phyloP scores from a whole-genome alignment of 495 filamentous ascomycete genomes.

The Xylaria acuta region DNA sequence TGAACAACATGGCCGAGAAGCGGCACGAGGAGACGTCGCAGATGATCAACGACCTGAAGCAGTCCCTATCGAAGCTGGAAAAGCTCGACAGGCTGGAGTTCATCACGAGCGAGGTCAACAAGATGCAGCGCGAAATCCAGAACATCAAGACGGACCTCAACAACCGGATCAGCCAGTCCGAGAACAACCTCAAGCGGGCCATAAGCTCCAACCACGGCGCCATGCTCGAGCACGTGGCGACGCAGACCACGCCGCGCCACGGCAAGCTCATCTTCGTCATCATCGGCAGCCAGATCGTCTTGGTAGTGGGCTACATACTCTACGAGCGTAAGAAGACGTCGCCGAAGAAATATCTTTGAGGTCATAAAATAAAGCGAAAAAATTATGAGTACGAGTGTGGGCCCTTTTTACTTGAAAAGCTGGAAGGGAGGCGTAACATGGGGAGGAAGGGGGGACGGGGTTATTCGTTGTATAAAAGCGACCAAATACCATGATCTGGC shows the following conservation, averaged over 20 bases:
- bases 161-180: conserved; percentile 67
- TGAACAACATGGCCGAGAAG: conserved; percentile 58
- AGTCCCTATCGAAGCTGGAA: conserved; percentile 47
- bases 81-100: conserved; percentile 48
- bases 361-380: not conserved
- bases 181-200: conserved; percentile 73
- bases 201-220: conserved; percentile 74
- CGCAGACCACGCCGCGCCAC: conserved; percentile 67
- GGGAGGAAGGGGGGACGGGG: not conserved
- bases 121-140: conserved; percentile 72
- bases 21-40: conserved; percentile 62
- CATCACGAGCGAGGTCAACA: conserved; percentile 59
- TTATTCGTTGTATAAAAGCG: conserved; percentile 36
- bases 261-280: conserved; percentile 75
- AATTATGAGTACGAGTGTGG: not conserved
- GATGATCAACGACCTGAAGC: conserved; percentile 49
- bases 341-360: conserved; percentile 91
- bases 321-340: conserved; percentile 82
- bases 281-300: conserved; percentile 74
- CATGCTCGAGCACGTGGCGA: conserved; percentile 64
- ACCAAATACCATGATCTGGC: conserved; percentile 7
- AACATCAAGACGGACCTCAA: conserved; percentile 53
- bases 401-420: not conserved
- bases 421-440: conserved; percentile 5
- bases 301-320: conserved; percentile 71